Evolutionary conservation across 2,329 filamentous ascomycete species (phyloP), one percentile per base, ranked within the genome.

Genomic region (Aureobasidium sp.): DNA sequence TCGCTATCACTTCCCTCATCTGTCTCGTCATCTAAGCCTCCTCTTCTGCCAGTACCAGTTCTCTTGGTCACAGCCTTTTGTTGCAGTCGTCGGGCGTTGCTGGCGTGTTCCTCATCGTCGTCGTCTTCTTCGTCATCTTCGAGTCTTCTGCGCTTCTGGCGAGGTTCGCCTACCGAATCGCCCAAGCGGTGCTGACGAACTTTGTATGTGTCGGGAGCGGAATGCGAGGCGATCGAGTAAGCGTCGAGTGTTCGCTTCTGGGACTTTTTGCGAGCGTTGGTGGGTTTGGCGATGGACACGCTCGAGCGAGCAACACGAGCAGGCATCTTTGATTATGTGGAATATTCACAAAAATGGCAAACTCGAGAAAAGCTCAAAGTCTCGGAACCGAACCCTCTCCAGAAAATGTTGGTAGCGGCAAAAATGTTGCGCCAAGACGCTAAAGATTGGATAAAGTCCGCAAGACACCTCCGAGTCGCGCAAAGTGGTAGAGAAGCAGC

Each of bases 1-100:
- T 92, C 89, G 64, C 88, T 90, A 71, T 96, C 92, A 67, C 87
- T 92, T 10, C 89, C 90, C 66, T 87, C 85, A 63, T 92, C 89
- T 17, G 84, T 79, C 66, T 82, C 81, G 32, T 78, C 73, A 41
- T 79, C 67, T 13, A 67, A 5, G 26, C 64, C 52, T 64, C 64
- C 52, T 36, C 34, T 47, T 34, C 12, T 46, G 24, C 39, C 53
- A 26, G 51, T 55, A 15, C 55, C 64, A 24, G 66, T 68, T 52
- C 69, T 67, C 61, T 70, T 69, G 46, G 52, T 65, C 12, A 66
- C 64, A 43, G 71, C 69, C 66, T 76, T 77, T 52, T 68, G 67
- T 61, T 71, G 65, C 24, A 68, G 51, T 36, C 67, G 47, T 46
- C 70, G 44, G 63, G 71, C 52, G 66, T 66, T 72, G 15, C 69